Conservation (phyloP, 257 asterid species). For the Cinchona pubescens region DNA sequence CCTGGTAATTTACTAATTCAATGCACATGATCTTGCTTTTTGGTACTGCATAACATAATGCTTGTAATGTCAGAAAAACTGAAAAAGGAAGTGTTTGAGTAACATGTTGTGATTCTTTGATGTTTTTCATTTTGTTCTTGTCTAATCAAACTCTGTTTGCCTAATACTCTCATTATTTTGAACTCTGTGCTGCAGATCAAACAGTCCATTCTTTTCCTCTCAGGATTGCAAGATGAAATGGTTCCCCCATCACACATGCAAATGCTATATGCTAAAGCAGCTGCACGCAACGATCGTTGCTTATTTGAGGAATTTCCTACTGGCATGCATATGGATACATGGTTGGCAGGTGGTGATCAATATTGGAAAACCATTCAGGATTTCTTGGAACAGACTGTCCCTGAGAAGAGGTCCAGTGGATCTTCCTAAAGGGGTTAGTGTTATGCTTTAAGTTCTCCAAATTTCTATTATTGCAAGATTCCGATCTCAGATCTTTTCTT, state of each 20-base stretch:
- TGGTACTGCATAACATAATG: neutral
- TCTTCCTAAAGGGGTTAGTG: conserved; percentile 51
- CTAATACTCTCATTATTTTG: neutral
- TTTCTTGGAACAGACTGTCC: conserved; percentile 55
- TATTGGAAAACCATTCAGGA: conserved; percentile 84
- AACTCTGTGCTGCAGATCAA: conserved; percentile 53
- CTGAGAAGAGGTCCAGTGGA: conserved; percentile 39
- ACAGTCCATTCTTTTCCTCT: conserved; percentile 85
- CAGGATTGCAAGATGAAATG: conserved; percentile 95
- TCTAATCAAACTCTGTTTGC: conserved; percentile 1
- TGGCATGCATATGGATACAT: conserved; percentile 98
- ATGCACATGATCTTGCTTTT: neutral
- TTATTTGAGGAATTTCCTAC: conserved; percentile 72
- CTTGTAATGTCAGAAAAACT: neutral
- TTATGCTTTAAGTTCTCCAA: conserved; percentile 7
- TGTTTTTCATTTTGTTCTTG: neutral
- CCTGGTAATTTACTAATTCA: too few relatives aligned
- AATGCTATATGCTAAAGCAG: conserved; percentile 89
- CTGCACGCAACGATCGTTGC: conserved; percentile 68
- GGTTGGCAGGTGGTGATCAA: conserved; percentile 86
- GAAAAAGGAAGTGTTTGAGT: neutral
- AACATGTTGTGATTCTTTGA: neutral
- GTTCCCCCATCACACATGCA: conserved; percentile 96
- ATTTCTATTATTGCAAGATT: conserved; percentile 1
- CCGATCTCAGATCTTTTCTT: neutral